Evolutionary conservation across 176 grass and related monocot genomes (phyloP), one percentile per base, ranked within the genome.

Genomic region (Pontederia crassipes): DNA sequence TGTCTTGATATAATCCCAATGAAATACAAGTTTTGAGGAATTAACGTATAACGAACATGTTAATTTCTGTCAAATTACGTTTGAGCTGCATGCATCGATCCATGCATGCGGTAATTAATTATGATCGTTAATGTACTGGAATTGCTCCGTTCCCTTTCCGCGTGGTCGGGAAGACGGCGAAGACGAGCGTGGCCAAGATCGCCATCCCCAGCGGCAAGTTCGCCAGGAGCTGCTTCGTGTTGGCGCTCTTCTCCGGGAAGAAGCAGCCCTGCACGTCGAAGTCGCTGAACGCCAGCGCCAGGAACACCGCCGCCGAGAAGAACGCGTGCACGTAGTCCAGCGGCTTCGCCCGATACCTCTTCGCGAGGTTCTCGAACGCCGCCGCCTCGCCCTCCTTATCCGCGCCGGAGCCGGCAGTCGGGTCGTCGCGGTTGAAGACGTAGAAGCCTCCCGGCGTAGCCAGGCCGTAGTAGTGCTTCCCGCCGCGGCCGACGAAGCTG

Each of bases 231-330:
- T 80, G 55, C 6, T 2, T 46, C 63, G 32, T 16, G 24, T 63
- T 49, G 0, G 0, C 4, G 0, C 11, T 14, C 0, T 65, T 46
- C 7, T 40, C 10, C 0, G 46, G 52, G 17, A 65, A 81, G 59
- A 81, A 75, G 66, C 72, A 81, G 4, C 16, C 18, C 24, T 64
- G 72, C n/a, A 75, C 26, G 9, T 55, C 72, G 2, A 40, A 48
- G 59, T 81, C 71, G 17, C 78, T 65, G 59, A 81, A 75, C 8
- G 78, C 72, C 14, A 81, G 58, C 46, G 59, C 58, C 71, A 80
- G 14, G 72, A 80, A 70, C 52, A 80, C 71, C 58, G 70, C n/a
- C 28, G 59, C 64, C 52, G 72, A 16, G 57, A 81, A 64, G 65
- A 81, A 46, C 10, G 78, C 78, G 71, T 80, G 78, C 6, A 80